A percentile compares a stretch with the other conserved stretches of the same genome.
Conservation (phyloP, 2,329 filamentous ascomycete genomes). For the Alternaria sp. region DNA sequence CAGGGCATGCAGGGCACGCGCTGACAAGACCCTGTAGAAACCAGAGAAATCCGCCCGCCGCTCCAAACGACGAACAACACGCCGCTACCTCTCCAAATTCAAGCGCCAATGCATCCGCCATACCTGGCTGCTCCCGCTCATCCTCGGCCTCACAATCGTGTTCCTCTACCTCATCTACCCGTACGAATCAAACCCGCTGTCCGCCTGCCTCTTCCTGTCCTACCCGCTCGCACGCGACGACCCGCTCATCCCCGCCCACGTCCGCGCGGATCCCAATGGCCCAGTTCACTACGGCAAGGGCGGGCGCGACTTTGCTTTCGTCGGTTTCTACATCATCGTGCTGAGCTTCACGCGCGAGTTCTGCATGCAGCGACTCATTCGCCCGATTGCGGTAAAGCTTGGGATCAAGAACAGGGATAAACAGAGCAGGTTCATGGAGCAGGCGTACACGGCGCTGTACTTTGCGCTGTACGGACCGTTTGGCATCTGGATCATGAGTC, state of each 20-base stretch:
- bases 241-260: conserved; percentile 26
- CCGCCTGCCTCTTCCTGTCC: conserved; percentile 86
- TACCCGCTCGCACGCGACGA: conserved; percentile 71
- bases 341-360: conserved; percentile 95
- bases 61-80: conserved; percentile 56
- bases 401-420: conserved; percentile 77
- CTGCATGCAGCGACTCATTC: conserved; percentile 88
- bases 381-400: conserved; percentile 72
- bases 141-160: conserved; percentile 69
- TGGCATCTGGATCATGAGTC: conserved; percentile 88
- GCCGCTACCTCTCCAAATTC: conserved; percentile 53
- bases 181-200: conserved; percentile 76
- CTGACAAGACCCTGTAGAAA: conserved; percentile 19
- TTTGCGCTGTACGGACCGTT: conserved; percentile 82
- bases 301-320: conserved; percentile 83
- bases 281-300: conserved; percentile 83
- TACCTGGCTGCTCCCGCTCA: conserved; percentile 72
- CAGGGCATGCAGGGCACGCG: not conserved
- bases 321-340: conserved; percentile 86
- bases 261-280: conserved; percentile 48
- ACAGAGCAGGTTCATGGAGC: conserved; percentile 93
- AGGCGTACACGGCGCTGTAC: conserved; percentile 92
- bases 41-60: conserved; percentile 41
- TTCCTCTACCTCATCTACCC: conserved; percentile 77
- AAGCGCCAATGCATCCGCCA: conserved; percentile 58